These are phyloP conservation scores for Microdochium paspali DNA, from an alignment of 2,329 filamentous ascomycete genomes.

Conservation along the genomic window DNA sequence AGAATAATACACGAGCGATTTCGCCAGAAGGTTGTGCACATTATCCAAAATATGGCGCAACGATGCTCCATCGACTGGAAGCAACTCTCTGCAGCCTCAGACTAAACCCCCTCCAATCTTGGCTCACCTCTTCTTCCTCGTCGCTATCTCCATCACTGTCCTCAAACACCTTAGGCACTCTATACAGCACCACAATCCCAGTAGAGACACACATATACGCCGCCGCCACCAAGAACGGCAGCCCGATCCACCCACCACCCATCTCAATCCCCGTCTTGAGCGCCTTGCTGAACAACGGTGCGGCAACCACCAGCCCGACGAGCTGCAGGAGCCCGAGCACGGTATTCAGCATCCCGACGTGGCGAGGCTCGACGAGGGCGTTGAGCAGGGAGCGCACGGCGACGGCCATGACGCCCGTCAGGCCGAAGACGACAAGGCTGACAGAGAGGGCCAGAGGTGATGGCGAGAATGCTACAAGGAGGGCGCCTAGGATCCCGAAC, in stretches of 20 bases:
- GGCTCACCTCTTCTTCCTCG: not conserved
- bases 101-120: not conserved
- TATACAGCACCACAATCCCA: not conserved
- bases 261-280: not conserved
- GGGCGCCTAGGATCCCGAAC: constrained; percentile 20
- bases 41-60: too few relatives aligned
- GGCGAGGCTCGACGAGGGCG: not conserved
- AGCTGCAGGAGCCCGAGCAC: not conserved
- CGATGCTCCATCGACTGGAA: too few relatives aligned
- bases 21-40: too few relatives aligned
- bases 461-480: constrained; percentile 25
- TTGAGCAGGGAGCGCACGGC: constrained; percentile 6
- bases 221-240: not conserved
- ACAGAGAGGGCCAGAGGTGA: constrained; percentile 2
- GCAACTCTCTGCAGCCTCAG: too few relatives aligned
- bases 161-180: not conserved
- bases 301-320: not conserved
- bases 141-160: not conserved
- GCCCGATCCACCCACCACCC: not conserved
- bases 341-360: not conserved
- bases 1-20: too few relatives aligned
- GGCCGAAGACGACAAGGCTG: constrained; percentile 9
- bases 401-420: constrained; percentile 10
- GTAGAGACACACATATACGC: not conserved
- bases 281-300: not conserved